Evolutionary conservation across 2,329 filamentous ascomycete species (phyloP), one percentile per base, ranked within the genome.

Genomic region (Pseudopithomyces chartarum): DNA sequence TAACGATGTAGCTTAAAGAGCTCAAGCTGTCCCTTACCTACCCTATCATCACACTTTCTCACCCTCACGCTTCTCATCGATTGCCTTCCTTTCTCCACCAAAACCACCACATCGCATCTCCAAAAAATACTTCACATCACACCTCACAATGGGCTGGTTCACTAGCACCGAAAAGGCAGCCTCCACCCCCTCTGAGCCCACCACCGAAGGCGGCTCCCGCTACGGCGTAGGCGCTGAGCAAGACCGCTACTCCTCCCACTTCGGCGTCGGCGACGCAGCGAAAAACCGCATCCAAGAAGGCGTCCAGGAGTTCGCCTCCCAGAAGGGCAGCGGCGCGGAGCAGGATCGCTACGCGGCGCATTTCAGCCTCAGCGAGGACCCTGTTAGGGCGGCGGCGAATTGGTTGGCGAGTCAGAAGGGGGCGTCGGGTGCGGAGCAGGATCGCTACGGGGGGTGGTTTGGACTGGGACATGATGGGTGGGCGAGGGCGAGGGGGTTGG

Each of bases 401-500:
- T 66, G 61, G 46, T 58, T 74, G 11, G 51, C 66, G 23, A 50
- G 39, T 6, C 53, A 62, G 3, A 64, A 67, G 29, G 68, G 66
- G 6, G 49, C 34, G n/a, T 50, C 62, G 22, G 65, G 63, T 8
- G 61, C 63, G 17, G 66, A 70, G 47, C 68, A 69, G 20, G 63
- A 67, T 44, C 61, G 62, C 23, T 64, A 62, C 43, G 52, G 26
- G 5, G 47, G 23, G 11, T 50, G 58, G 15, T 64, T 62, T 42
- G 69, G 71, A 20, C 63, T 74, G 6, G 71, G 71, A 1, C 57
- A 64, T 29, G 72, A 75, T 56, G 72, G 72, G 7, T 66, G 61
- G 52, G 67, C 64, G 56, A 59, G 67, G 42, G 72, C 70, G 23
- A 68, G 65, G 57, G 42, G 65, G 32, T 49, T 74, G 57, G 71